These are phyloP conservation scores for Noccaea bulbosa DNA, from an alignment of 345 rosid species.

Conservation along the genomic window DNA sequence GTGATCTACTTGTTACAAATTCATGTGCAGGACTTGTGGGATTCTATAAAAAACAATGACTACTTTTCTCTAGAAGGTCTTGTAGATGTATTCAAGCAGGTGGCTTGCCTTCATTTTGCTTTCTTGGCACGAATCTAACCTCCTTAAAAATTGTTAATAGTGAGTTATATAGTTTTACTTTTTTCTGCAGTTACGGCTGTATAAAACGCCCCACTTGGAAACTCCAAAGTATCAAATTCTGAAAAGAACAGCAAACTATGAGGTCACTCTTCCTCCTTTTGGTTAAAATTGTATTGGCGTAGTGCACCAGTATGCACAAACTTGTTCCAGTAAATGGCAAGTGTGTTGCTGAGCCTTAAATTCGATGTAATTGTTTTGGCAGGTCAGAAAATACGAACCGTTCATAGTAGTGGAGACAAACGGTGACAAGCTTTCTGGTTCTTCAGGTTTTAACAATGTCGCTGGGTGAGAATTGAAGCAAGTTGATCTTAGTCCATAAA, in stretches of 20 bases:
- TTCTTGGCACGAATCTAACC: constrained; percentile 12
- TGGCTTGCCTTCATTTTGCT: constrained; percentile 31
- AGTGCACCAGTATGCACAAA: no score
- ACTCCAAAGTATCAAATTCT: constrained; percentile 74
- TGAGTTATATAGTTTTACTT: neutral
- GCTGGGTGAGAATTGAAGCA: constrained; percentile 58
- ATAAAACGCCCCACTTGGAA: constrained; percentile 82
- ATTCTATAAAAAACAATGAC: constrained; percentile 70
- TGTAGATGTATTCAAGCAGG: constrained; percentile 81
- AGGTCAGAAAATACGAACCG: constrained; percentile 72
- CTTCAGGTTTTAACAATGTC: constrained; percentile 71
- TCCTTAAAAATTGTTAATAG: neutral
- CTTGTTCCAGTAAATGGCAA: neutral
- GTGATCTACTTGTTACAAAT: constrained; percentile 20
- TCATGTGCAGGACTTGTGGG: constrained; percentile 73
- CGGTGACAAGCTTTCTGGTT: constrained; percentile 79
- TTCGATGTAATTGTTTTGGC: constrained; percentile 10
- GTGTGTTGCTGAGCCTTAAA: neutral
- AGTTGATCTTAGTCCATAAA: neutral
- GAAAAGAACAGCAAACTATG: constrained; percentile 73
- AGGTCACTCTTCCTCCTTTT: constrained; percentile 50
- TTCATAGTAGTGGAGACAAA: constrained; percentile 78
- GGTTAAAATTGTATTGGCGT: constrained; percentile 13
- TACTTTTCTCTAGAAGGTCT: constrained; percentile 80
- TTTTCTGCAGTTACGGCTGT: constrained; percentile 59